Evolutionary conservation across 176 grass and related monocot genomes (phyloP).

Genomic region (Aegilops speltoides): DNA sequence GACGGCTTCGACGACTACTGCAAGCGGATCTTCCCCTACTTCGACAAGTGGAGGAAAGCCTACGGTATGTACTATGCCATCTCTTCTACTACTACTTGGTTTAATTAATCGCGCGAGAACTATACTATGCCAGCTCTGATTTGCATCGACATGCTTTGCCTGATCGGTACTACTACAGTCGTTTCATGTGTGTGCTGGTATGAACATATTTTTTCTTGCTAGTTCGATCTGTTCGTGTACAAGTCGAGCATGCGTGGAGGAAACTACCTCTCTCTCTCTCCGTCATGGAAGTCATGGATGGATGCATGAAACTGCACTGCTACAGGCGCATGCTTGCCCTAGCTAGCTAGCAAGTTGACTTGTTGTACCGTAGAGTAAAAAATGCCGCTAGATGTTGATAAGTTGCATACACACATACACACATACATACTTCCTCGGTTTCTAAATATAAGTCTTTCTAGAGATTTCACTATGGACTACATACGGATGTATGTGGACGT

Average conservation of each 20-base stretch:
- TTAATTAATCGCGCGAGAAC: no score
- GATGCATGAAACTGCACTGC: slow-evolving; percentile 17
- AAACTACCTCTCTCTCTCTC: background rate
- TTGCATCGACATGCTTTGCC: background rate
- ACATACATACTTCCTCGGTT: no score
- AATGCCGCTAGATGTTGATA: background rate
- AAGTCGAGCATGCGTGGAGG: background rate
- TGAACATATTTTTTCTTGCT: background rate
- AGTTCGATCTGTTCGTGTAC: background rate
- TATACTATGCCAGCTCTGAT: background rate
- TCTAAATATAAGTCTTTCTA: no score
- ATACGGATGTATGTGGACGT: no score
- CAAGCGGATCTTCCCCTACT: slow-evolving; percentile 86
- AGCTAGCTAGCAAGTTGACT: slow-evolving; percentile 14
- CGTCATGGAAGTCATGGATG: background rate
- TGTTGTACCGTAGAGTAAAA: background rate
- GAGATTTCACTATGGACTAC: no score
- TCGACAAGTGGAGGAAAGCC: slow-evolving; percentile 84
- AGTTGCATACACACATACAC: background rate
- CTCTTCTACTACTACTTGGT: background rate
- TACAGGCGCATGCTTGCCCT: background rate
- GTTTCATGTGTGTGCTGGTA: background rate
- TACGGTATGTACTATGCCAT: slow-evolving; percentile 53
- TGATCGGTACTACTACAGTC: background rate
- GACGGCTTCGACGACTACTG: slow-evolving; percentile 68